Percentiles rank a stretch among this genome's conserved stretches.
phyloP scores from a whole-genome alignment of 139 green algal species.

The Closterium sp. region DNA sequence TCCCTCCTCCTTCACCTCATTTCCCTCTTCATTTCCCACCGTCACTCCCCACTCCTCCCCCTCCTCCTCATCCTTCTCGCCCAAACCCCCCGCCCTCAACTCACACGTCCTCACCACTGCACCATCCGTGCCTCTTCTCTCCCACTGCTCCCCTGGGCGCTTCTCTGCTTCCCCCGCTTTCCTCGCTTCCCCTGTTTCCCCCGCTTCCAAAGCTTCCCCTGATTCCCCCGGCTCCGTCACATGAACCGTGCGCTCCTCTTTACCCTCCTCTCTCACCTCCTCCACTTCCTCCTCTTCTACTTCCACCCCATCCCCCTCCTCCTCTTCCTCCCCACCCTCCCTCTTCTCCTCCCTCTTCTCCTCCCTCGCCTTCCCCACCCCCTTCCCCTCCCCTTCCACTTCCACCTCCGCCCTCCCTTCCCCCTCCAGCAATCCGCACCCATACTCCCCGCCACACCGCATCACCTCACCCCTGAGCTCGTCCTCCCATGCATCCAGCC shows the following conservation, averaged over 20 bases:
- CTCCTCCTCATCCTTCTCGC: background rate
- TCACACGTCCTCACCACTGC: background rate
- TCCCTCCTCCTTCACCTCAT: background rate
- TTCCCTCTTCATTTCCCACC: background rate
- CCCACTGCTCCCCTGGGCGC: no score
- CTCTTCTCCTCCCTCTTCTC: background rate
- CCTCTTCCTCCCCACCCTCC: background rate
- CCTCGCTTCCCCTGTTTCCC: no score
- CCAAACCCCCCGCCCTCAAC: background rate
- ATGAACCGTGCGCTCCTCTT: no score
- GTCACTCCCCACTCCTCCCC: background rate
- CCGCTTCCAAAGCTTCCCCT: no score
- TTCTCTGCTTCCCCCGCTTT: no score
- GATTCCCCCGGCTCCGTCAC: no score
- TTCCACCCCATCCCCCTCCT: background rate
- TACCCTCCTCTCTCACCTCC: background rate
- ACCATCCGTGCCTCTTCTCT: no score
- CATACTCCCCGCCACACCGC: background rate
- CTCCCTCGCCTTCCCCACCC: background rate
- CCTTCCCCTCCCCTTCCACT: background rate
- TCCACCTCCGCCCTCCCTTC: background rate
- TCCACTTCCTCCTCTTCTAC: background rate
- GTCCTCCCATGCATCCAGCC: background rate
- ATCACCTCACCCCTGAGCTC: background rate
- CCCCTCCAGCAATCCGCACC: background rate